Evolutionary conservation across 495 filamentous ascomycete species (phyloP), one percentile per base, ranked within the genome.

Genomic region (Podospora pseudocomata): DNA sequence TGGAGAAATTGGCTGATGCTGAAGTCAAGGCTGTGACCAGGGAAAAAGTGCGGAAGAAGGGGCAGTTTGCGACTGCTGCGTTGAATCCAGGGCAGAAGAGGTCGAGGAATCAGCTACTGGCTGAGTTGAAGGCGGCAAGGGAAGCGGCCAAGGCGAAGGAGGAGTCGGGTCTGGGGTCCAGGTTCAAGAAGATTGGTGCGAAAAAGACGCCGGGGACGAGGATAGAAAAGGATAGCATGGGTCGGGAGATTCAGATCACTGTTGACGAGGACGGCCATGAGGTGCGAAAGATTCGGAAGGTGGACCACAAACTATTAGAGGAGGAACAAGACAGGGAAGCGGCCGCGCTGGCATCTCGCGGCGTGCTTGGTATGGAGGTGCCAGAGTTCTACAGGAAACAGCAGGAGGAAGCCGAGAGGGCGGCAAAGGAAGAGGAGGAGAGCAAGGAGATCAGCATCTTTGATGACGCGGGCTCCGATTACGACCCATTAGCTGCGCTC

Each of bases 241-340:
- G 93, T 5, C 82, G 92, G 61, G 92, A 97, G 75, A 87, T 97
- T 3, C 82, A 97, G 65, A 89, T 96, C 67, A 91, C 93, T 18
- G 87, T 92, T 7, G 93, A 96, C 75, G 90, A 91, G 58, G 86
- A 97, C 68, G 96, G 95, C 9, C 90, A 93, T 59, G 90, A 91
- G 68, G 95, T 96, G 77, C 86, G 92, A 68, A 98, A 96, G 78
- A 85, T 94, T 79, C 82, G 85, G 72, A 90, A 84, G 75, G 73
- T 77, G 34, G 82, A 82, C 65, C 65, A 72, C 27, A 67, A 68
- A 28, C 72, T 75, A 16, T 68, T 74, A 20, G 68, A 79, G 27
- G 69, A 78, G 27, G 65, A 65, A 16, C 78, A 81, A 34, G 74
- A 83, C 59, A 81, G 78, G 70, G 78, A 73, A 23, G 74, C 76